Base-by-base conservation (phyloP, 208 protist species). In the Trypanosoma lewisi region DNA sequence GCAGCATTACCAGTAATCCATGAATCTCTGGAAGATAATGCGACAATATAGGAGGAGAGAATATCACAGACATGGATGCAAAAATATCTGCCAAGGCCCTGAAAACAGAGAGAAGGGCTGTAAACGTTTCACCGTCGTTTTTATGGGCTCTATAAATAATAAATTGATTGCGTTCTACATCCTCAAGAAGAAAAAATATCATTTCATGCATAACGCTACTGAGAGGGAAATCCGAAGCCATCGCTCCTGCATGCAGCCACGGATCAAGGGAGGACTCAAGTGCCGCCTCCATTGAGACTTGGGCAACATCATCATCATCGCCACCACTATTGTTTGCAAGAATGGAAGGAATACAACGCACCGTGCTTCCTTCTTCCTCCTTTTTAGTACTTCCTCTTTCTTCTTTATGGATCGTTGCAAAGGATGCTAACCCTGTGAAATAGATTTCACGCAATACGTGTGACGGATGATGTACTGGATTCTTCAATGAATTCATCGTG, bases 241-340 rank as follows among this genome's bases (percentile, higher is more conserved):
- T 9, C n/a, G 11, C 17, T 41, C 54, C 55, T 23, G 39, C 21
- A 36, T 23, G 31, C 30, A 60, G 41, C 56, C 56, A 72, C 6
- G 50, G 56, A 33, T 72, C 58, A 27, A 65, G 47, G 8, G 25
- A 28, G 11, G 50, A 55, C 33, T 72, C 67, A 14, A 72, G 67
- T 48, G 16, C 14, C 23, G 39, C 47, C 27, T 72, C 67, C 23
- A 28, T 62, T 17, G 56, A 30, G 2, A 59, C n/a, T 39, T 65
- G 49, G 11, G 56, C 19, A 48, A 45, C 23, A 33, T 57, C 17
- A 33, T 47, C 31, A 12, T 50, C 45, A 12, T 28, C 16, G 4
- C 39, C 21, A 21, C 6, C 27, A 55, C 34, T 34, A 55, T 9
- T 34, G 21, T 25, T 56, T 8, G 48, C 21, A 31, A 49, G 12